phyloP scores from a whole-genome alignment of 371 early-diverging fungal genomes.

The Mortierella sp. region DNA sequence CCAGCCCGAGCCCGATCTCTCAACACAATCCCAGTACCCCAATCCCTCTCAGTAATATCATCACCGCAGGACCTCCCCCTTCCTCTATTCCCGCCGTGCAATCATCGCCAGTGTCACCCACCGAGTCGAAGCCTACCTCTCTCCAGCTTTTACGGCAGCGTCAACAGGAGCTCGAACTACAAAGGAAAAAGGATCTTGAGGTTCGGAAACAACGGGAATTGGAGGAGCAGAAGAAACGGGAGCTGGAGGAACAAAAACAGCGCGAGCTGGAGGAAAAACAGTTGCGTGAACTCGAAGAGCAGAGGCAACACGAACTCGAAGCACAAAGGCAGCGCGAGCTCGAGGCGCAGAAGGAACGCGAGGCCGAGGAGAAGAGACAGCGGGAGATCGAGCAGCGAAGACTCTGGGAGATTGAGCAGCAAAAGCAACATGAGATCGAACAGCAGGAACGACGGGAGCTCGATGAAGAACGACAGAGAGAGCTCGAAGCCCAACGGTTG shows the following conservation, averaged over 20 bases:
- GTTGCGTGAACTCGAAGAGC: slow-evolving; percentile 15
- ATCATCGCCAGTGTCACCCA: slow-evolving; percentile 29
- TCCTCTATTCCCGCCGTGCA: slow-evolving; percentile 15
- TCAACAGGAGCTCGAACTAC: slow-evolving; percentile 10
- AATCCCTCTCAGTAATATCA: slow-evolving; percentile 17
- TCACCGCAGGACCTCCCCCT: slow-evolving; percentile 8
- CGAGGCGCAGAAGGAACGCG: slow-evolving; percentile 10
- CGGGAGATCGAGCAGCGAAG: not conserved
- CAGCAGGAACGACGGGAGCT: not conserved
- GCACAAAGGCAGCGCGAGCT: slow-evolving; percentile 12
- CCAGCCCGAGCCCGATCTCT: not conserved
- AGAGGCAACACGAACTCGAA: slow-evolving; percentile 13
- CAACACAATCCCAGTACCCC: not conserved
- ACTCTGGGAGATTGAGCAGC: slow-evolving; percentile 8
- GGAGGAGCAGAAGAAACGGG: slow-evolving; percentile 22
- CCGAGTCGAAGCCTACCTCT: slow-evolving; percentile 33
- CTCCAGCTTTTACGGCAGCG: slow-evolving; percentile 24
- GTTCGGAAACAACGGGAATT: slow-evolving; percentile 18
- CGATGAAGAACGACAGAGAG: not conserved
- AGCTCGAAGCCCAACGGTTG: not conserved
- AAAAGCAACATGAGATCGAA: not conserved
- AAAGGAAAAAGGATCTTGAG: slow-evolving; percentile 17
- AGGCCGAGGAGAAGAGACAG: not conserved
- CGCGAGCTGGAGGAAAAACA: slow-evolving; percentile 2
- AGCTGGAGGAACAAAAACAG: slow-evolving; percentile 21